These are phyloP conservation scores for Pseudomonodictys pantanalensis DNA, from an alignment of 495 filamentous ascomycete genomes.

Conservation along the genomic window DNA sequence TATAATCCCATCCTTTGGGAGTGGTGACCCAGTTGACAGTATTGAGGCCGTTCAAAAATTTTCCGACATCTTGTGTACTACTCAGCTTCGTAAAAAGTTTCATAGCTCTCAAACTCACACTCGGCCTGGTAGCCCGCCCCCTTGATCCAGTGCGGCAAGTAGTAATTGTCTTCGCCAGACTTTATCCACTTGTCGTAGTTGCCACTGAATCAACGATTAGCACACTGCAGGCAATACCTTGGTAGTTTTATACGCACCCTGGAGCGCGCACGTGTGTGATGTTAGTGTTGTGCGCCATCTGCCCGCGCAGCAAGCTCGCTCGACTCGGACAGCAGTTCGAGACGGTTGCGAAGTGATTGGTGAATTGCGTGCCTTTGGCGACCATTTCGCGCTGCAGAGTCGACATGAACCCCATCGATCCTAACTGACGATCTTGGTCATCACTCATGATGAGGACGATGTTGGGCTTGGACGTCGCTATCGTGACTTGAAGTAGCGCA, in stretches of 20 bases:
- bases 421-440: conserved; percentile 11
- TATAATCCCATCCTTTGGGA: background rate
- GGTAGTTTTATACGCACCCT: background rate
- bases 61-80: background rate
- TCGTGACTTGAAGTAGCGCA: too few relatives aligned
- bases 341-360: conserved; percentile 5
- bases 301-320: conserved; percentile 1
- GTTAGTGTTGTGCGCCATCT: conserved; percentile 14
- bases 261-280: conserved; percentile 8
- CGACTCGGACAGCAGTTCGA: conserved; percentile 7
- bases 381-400: background rate
- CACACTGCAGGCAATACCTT: background rate
- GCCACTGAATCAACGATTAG: background rate
- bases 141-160: background rate
- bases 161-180: background rate
- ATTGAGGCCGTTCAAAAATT: background rate
- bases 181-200: background rate
- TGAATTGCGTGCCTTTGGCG: background rate
- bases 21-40: background rate
- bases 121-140: conserved; percentile 1
- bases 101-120: too few relatives aligned
- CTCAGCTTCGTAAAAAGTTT: conserved; percentile 1
- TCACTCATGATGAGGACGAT: conserved; percentile 18
- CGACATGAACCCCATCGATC: background rate
- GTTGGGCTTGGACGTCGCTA: too few relatives aligned